Evolutionary conservation across 1,284 basidiomycete species (phyloP).

Genomic region (Volvariella volvacea): DNA sequence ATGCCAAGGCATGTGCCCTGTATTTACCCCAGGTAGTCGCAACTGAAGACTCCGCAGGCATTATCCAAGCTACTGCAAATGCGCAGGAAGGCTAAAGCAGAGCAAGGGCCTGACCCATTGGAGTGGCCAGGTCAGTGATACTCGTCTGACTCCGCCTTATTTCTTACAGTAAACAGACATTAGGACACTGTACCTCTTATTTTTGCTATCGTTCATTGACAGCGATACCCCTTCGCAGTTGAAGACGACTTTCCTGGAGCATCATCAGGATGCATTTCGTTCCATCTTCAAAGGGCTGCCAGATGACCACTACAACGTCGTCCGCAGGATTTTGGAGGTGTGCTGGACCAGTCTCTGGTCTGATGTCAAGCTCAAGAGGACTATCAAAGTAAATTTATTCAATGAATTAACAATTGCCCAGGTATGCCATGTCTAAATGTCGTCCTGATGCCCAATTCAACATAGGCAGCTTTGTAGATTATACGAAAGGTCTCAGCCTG

Average conservation of each 20-base stretch:
- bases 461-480: slow-evolving; percentile 53
- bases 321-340: slow-evolving; percentile 53
- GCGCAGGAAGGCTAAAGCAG: slow-evolving; percentile 50
- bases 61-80: slow-evolving; percentile 62
- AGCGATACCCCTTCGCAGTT: slow-evolving; percentile 36
- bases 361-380: slow-evolving; percentile 62
- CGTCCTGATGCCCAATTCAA: slow-evolving; percentile 4
- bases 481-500: slow-evolving; percentile 52
- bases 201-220: slow-evolving; percentile 66
- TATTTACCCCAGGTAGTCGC: slow-evolving; percentile 2
- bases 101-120: slow-evolving; percentile 34
- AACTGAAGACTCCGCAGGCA: slow-evolving; percentile 31
- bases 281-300: slow-evolving; percentile 61
- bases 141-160: not conserved
- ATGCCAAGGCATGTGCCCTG: slow-evolving; percentile 48
- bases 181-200: slow-evolving; percentile 58
- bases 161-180: slow-evolving; percentile 45
- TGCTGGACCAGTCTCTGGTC: slow-evolving; percentile 68
- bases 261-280: slow-evolving; percentile 55
- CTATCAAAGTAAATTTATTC: slow-evolving; percentile 62
- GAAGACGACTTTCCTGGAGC: slow-evolving; percentile 61
- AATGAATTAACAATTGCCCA: slow-evolving; percentile 56
- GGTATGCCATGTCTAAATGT: slow-evolving; percentile 25
- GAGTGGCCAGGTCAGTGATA: slow-evolving; percentile 44
- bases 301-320: slow-evolving; percentile 54